Base-by-base conservation (phyloP, 352 stramenopile species). In the Elongisporangium undulatum region DNA sequence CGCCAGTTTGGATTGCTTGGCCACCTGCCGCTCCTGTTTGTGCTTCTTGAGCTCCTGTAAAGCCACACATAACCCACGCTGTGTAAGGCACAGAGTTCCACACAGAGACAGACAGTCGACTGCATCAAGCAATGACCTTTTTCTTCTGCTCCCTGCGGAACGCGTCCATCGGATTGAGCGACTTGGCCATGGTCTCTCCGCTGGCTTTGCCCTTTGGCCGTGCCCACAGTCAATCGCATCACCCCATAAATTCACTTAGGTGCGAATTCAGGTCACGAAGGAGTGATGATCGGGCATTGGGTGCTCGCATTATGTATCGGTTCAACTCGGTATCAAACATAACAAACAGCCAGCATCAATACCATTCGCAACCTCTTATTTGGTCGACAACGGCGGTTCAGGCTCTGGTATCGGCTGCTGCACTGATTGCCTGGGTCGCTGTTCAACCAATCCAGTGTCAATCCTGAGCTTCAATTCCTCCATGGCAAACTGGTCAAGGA, bases 141-240 rank as follows among this genome's bases (percentile, higher is more conserved):
- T 92, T 92, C 77, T 92, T 92, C 70, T 92, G 80, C 62, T 90
- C 82, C 51, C 78, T 71, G 54, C 80, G 78, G 56, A 77, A 92
- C 61, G 72, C 71, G 59, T 92, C 82, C 77, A 92, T 87, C 26
- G 82, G 77, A 58, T 89, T 92, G 52, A 74, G 51, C 49, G 78
- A 71, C 77, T 80, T 82, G 53, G 66, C 76, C 80, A 92, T 89
- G 51, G 59, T 56, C 41, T 6, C 49, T n/a, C n/a, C n/a, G n/a
- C n/a, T n/a, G n/a, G n/a, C n/a, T n/a, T 4, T 51, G 23, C 26
- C 23, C 22, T 23, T 45, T 49, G 16, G 17, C 13, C 39, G 8
- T 15, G 1, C 5, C 9, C 8, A 4, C 29, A 41, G 13, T 15
- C 29, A 15, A 41, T 15, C 13, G 8, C 8, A 41, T 41, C 29